Conservation (phyloP, 2,329 filamentous ascomycete species). For the Xylariaceae sp. region DNA sequence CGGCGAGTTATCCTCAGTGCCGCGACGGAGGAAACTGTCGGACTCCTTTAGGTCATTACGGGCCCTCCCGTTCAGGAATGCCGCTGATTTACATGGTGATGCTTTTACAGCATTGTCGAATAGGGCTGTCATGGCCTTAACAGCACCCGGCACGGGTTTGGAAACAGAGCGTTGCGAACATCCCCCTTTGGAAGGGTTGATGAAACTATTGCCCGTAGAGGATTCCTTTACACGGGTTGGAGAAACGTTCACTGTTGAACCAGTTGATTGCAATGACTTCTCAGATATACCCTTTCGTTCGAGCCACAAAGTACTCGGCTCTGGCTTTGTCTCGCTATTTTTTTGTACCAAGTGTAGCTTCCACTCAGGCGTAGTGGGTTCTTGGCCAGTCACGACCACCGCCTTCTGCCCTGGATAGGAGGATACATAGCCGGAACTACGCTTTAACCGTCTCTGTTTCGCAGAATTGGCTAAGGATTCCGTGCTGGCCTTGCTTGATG, state of each 20-base stretch:
- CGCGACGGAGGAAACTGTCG: slow-evolving; percentile 27
- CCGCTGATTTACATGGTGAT: slow-evolving; percentile 27
- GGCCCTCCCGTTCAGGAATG: slow-evolving; percentile 17
- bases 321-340: slow-evolving; percentile 17
- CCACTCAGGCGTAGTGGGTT: slow-evolving; percentile 26
- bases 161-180: slow-evolving; percentile 33
- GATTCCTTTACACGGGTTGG: slow-evolving; percentile 4
- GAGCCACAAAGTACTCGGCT: slow-evolving; percentile 19
- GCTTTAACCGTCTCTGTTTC: slow-evolving; percentile 35
- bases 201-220: slow-evolving; percentile 15
- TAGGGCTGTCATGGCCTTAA: slow-evolving; percentile 58
- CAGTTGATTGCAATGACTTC: slow-evolving; percentile 10
- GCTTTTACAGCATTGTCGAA: slow-evolving; percentile 50
- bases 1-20: slow-evolving; percentile 20
- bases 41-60: slow-evolving; percentile 26
- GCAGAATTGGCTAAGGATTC: slow-evolving; percentile 32
- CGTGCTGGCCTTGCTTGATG: slow-evolving; percentile 34
- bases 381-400: neutral
- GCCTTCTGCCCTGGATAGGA: slow-evolving; percentile 27
- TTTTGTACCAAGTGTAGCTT: slow-evolving; percentile 26
- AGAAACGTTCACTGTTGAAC: slow-evolving; percentile 1
- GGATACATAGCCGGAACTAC: slow-evolving; percentile 16
- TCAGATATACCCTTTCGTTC: slow-evolving; percentile 27
- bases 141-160: slow-evolving; percentile 41
- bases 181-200: neutral